Evolutionary conservation across 305 asterid species (phyloP).

Genomic region (Solanum hybrid): DNA sequence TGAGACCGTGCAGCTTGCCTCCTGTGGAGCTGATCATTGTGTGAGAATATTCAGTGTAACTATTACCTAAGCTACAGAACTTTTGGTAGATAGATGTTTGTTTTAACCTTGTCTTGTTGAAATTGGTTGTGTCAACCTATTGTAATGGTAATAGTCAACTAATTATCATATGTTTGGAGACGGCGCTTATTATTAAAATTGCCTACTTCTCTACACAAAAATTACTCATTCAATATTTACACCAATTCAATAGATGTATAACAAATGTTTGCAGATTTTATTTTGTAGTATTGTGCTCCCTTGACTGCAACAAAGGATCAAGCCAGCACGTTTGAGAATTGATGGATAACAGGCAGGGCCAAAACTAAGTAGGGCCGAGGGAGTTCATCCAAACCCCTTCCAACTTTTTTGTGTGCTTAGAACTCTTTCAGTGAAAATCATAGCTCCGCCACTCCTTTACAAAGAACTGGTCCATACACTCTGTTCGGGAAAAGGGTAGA

Average conservation of each 20-base stretch:
- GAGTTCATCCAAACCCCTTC: neutral
- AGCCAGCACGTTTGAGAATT: neutral
- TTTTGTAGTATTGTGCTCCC: neutral
- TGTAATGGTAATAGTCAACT: neutral
- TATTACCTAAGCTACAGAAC: neutral
- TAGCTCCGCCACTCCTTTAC: neutral
- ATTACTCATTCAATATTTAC: neutral
- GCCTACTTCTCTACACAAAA: neutral
- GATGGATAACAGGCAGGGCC: neutral
- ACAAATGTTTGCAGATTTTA: neutral
- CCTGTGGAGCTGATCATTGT: slow-evolving; percentile 91
- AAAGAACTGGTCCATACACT: neutral
- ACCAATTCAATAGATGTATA: neutral
- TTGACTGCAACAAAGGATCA: neutral
- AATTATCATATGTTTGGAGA: neutral
- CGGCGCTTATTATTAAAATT: neutral
- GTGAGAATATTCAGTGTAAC: slow-evolving; percentile 58
- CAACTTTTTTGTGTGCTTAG: neutral
- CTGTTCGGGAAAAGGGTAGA: neutral
- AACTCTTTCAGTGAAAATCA: neutral
- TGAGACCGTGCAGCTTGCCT: slow-evolving; percentile 53
- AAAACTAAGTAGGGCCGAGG: neutral
- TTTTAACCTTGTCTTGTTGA: neutral
- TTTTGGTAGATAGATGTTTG: neutral
- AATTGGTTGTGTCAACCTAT: neutral